Base-by-base conservation (phyloP, 805 yeast genomes). In the Brettanomyces anomalus region DNA sequence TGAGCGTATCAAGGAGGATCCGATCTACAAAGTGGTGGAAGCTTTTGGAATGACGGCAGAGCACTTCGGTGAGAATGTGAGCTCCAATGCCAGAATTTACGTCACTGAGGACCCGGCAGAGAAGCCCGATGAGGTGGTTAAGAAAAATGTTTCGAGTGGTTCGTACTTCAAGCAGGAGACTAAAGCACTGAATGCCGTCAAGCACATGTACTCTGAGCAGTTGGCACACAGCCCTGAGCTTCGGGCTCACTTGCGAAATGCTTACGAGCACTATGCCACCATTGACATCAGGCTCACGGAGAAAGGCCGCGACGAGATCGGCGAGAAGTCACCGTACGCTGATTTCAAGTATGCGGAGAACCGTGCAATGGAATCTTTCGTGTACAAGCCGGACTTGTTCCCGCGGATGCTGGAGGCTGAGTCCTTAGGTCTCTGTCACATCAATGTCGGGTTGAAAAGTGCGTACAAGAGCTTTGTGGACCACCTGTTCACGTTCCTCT, bases 371-470 rank as follows among this genome's bases (percentile, higher is more conserved):
- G 72, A 74, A n/a, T 87, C 87, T 45, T 76, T 93, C 55, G 72
- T 76, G 5, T 68, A 68, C 33, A 71, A 77, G 43, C 97, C 98
- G 1, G 95, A 87, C 52, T 66, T 83, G 34, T 86, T 84, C 52
- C 68, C 93, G 54, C 76, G 94, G 55, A 93, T 93, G 95, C 64
- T 89, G 40, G 89, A 84, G 55, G 98, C 97, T 2, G 98, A 93
- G 59, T 62, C 78, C 5, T 71, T 77, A 49, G 94, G 95, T 28
- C 72, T 85, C 44, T 72, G 85, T 37, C 76, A 71, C 40, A 72
- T 88, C 18, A 74, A 81, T 36, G 73, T 89, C 32, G 75, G 66
- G 64, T 73, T 50, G 67, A 77, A 52, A 68, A 62, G 57, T 54
- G 66, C 66, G 47, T 68, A 57, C 49, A 66, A 43, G 42, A 68